Base-by-base conservation (phyloP, 495 filamentous ascomycete species). In the Aspergillus coremiiformis region DNA sequence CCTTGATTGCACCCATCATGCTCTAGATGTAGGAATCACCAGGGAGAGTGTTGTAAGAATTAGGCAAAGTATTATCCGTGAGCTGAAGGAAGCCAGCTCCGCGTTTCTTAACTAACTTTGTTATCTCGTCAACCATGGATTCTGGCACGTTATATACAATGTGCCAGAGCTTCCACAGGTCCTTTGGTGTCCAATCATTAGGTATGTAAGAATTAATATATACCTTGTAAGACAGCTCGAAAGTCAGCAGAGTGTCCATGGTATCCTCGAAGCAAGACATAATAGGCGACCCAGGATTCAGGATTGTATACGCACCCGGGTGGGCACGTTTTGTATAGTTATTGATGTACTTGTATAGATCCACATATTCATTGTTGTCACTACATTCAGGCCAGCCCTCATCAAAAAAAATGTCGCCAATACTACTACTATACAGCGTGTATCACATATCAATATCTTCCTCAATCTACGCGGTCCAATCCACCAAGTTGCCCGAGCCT, bases 361-460 rank as follows among this genome's bases (percentile, higher is more conserved):
- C 50, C 2, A 24, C 46, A 32, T 56, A 56, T 29, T 43, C 5
- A 48, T 60, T 56, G 15, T 57, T 47, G 44, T 29, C 29, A 0
- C 55, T 53, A 35, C 56, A 62, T 39, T 62, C 47, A 12, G 50
- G 50, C 59, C 53, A 62, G 1, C 59, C 56, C 41, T 62, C 59
- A 15, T 62, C 53, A 24, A 62, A 62, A 32, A 58, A 62, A 46
- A 62, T 59, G 5, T 56, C 56, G 11, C 59, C 59, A 43, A 62
- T 49, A 14, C 26, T 54, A 23, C 19, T 15, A 19, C 47, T 47
- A 29, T 59, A 62, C 0, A 62, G 47, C 14, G 4, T 35, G 44
- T 56, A 63, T 57, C 60, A 60, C 54, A 46, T 54, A 39, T 63
- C 57, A 17, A 63, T 27, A 35, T 63, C 60, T 33, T 52, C 17